Evolutionary conservation across 2,329 filamentous ascomycete species (phyloP), one percentile per base, ranked within the genome.

Genomic region (Aspergillus pseudoviridinutans): DNA sequence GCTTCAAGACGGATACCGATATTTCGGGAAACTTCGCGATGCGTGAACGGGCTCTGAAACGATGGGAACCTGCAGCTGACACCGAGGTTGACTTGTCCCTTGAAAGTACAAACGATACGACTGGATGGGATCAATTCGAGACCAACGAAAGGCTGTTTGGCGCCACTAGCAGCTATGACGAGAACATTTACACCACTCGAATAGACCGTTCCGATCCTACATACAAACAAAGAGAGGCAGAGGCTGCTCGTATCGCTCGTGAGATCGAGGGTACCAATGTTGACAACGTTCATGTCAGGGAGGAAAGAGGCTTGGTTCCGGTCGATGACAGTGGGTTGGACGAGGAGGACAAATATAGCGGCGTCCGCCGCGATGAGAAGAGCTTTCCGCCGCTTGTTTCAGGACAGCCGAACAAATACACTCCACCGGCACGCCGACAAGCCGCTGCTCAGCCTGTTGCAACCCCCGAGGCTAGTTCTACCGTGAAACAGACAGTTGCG

Each of bases 331-430:
- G 84, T 57, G 87, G 85, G 14, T 75, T 83, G 28, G 91, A 96
- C 63, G 94, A 99, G 75, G 94, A 99, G 77, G 92, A 95, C 71
- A 97, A 94, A 71, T 97, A 97, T 77, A 97, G 92, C 70, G 93
- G 93, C 71, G 94, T 99, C 55, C 88, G 88, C 61, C 87, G 93
- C 62, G 87, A 90, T 44, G 69, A 73, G 44, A 68, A 70, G 56
- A 78, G 80, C 55, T 89, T 89, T 66, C 84, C 88, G 5, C 83
- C 88, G n/a, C 80, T 95, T 32, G 72, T 79, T 28, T 82, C 80
- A 57, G 80, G 83, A 9, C 79, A 81, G 54, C 74, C 82, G 24
- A 86, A 86, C 74, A 93, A 91, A 74, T 99, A 99, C 73, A 96
- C 89, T 0, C 93, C 94, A 35, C 94, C 94, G 4, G 93, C 91